Base-by-base conservation (phyloP, 495 filamentous ascomycete species). In the Opeltia flavorubescens region DNA sequence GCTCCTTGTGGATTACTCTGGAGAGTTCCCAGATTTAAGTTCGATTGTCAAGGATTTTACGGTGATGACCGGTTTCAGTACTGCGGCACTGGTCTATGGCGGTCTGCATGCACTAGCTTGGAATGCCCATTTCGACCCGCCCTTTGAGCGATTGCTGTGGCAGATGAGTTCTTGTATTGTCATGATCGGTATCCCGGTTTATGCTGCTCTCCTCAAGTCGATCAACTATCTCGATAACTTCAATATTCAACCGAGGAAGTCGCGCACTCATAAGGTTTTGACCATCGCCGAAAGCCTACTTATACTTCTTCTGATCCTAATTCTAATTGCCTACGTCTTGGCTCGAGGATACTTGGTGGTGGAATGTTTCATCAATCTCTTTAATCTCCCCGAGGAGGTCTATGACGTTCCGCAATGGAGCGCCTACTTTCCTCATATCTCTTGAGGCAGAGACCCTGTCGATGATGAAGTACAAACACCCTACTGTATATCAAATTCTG, bases 51-150 rank as follows among this genome's bases (percentile, higher is more conserved):
- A 8, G 0, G 2, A 40, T 1, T 0, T 15, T 25, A 4, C 8
- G 2, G 6, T 41, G 9, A 6, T 15, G 28, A 49, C 54, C 18
- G 21, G 45, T 1, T 49, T 62, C 21, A 38, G 20, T 21, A 39
- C 47, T 12, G 52, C 55, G 1, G 39, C 51, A 0, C 12, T 62
- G 1, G 7, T 55, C 2, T 61, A 59, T 25, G 41, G 48, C 8
- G 50, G 44, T 15, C 47, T 63, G 9, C 62, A 60, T 28, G 20
- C 63, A 28, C 20, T 59, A 15, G 56, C 50, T 1, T 66, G 62
- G 62, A 50, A 57, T 30, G 56, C 41, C n/a, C 15, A 40, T 1
- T 66, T 65, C 41, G 51, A 55, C 1, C 44, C 62, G 1, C 8
- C 38, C 0, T 43, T 43, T 3, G 62, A 65, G 44, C 41, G 38